phyloP scores from a whole-genome alignment of 352 stramenopile genomes.

The Globisporangium nodosum region DNA sequence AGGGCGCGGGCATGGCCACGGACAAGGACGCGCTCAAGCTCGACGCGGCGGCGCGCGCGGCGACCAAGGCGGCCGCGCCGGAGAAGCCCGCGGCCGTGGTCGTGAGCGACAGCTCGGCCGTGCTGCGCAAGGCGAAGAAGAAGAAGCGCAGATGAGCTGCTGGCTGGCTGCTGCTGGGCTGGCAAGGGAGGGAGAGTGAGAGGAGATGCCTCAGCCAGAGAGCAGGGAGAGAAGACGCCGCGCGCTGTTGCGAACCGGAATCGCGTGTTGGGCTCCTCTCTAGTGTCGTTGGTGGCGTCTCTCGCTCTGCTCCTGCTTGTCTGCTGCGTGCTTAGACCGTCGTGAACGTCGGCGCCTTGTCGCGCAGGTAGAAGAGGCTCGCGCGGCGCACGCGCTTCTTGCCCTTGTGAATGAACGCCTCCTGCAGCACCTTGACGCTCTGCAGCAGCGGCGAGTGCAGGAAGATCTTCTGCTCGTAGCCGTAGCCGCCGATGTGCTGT shows the following conservation, averaged over 20 bases:
- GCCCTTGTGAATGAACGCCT: conserved; percentile 89
- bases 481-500: conserved; percentile 80
- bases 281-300: neutral
- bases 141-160: conserved; percentile 76
- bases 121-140: conserved; percentile 81
- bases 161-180: neutral
- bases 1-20: conserved; percentile 72
- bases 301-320: neutral
- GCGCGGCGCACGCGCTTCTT: conserved; percentile 87
- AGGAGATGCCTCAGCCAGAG: neutral
- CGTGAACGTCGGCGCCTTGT: conserved; percentile 79
- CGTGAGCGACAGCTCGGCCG: conserved; percentile 44
- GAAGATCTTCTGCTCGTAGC: conserved; percentile 88
- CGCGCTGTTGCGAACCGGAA: neutral
- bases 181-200: neutral
- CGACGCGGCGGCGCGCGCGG: conserved; percentile 69
- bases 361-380: conserved; percentile 88
- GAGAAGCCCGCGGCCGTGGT: conserved; percentile 57
- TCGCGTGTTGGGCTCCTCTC: neutral
- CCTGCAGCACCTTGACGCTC: conserved; percentile 82
- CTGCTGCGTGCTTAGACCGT: conserved; percentile 47
- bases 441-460: conserved; percentile 85
- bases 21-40: conserved; percentile 81
- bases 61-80: conserved; percentile 45
- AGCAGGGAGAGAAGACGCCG: neutral